phyloP scores from a whole-genome alignment of 2,329 filamentous ascomycete species.

The Pezicula rhizophila region DNA sequence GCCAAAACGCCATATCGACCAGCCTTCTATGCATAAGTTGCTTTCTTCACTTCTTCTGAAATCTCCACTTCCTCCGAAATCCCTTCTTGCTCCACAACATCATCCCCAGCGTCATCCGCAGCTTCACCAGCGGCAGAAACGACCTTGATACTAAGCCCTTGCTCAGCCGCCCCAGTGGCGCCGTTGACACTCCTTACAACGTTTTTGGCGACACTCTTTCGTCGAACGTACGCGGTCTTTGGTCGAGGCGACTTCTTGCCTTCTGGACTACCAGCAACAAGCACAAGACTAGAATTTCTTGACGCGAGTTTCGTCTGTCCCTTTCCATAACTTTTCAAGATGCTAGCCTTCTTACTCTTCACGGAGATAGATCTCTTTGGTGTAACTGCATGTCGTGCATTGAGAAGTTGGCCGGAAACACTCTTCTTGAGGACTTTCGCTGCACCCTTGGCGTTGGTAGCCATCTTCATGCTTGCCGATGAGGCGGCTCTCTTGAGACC shows the following conservation, averaged over 20 bases:
- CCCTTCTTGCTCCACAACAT: not conserved
- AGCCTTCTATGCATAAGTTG: not conserved
- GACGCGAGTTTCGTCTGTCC: slow-evolving; percentile 16
- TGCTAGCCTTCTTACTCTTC: slow-evolving; percentile 16
- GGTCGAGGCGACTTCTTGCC: slow-evolving; percentile 5
- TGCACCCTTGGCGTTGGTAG: slow-evolving; percentile 24
- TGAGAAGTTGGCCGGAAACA: slow-evolving; percentile 24
- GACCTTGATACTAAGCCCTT: not conserved
- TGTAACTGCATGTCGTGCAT: slow-evolving; percentile 12
- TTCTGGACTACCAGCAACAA: slow-evolving; percentile 10
- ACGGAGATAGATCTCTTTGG: slow-evolving; percentile 12
- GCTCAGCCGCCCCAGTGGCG: not conserved
- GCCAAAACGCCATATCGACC: slow-evolving; percentile 1
- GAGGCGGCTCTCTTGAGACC: slow-evolving; percentile 31
- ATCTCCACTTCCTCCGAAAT: not conserved
- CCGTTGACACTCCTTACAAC: slow-evolving; percentile 11
- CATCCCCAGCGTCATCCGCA: slow-evolving; percentile 4
- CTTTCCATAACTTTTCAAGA: slow-evolving; percentile 21
- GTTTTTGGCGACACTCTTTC: slow-evolving; percentile 8
- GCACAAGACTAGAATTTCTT: slow-evolving; percentile 18
- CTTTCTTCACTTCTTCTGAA: too few relatives aligned
- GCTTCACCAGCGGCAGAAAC: slow-evolving; percentile 8
- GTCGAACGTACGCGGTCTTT: slow-evolving; percentile 1
- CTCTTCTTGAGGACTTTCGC: slow-evolving; percentile 35
- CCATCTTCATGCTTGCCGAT: slow-evolving; percentile 25